These are phyloP conservation scores for Tetrastigma voinierianum DNA, from an alignment of 164 flowering plant species.

Conservation along the genomic window DNA sequence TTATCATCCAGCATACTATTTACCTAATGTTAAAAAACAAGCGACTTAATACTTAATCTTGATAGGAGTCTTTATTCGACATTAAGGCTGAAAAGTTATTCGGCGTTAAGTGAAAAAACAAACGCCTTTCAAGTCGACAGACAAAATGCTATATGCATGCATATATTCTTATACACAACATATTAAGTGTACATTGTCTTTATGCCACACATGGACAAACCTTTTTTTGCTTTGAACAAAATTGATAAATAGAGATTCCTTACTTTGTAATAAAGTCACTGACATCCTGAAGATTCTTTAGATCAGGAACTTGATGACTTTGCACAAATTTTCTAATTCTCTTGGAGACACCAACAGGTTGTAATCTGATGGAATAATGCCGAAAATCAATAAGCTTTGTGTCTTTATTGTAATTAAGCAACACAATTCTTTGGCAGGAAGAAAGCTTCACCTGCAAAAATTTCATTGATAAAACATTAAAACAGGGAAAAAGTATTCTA, in stretches of 20 bases:
- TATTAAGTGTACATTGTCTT: background rate
- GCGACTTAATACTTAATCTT: too few species aligned
- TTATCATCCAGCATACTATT: too few species aligned
- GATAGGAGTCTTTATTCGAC: too few species aligned
- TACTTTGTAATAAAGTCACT: constrained; percentile 93
- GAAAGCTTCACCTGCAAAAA: constrained; percentile 75
- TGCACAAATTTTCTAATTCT: constrained; percentile 86
- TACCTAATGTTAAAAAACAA: too few species aligned
- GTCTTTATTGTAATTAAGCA: constrained; percentile 86
- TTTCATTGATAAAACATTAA: background rate
- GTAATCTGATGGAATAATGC: constrained; percentile 88
- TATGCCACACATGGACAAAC: background rate
- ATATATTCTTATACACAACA: too few species aligned
- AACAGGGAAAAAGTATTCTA: background rate
- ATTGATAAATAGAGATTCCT: constrained; percentile 14
- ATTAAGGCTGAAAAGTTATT: too few species aligned
- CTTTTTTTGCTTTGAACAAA: background rate
- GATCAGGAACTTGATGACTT: constrained; percentile 89
- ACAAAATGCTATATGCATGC: too few species aligned
- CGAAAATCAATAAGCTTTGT: constrained; percentile 89
- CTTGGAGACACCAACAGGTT: constrained; percentile 91
- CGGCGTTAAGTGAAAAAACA: too few species aligned
- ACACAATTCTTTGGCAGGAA: constrained; percentile 85
- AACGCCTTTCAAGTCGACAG: too few species aligned
- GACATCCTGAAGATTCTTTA: constrained; percentile 83